These are phyloP conservation scores for Morella rubra DNA, from an alignment of 306 rosid species.

Conservation along the genomic window DNA sequence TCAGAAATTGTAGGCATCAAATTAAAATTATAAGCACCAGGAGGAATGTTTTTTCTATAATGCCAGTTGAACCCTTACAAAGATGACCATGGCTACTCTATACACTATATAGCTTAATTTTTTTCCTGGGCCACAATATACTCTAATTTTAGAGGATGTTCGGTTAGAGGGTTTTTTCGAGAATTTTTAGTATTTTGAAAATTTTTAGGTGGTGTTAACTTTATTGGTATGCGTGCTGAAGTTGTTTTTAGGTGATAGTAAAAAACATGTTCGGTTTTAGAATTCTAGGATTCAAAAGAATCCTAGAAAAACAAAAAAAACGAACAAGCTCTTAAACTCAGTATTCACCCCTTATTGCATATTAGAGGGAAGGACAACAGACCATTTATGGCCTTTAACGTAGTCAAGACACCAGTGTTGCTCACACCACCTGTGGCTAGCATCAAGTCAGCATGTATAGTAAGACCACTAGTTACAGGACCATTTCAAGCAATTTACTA, in stretches of 20 bases:
- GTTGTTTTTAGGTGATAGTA: no score
- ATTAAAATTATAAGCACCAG: neutral
- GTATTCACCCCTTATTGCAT: neutral
- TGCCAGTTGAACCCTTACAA: neutral
- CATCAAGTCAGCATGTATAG: neutral
- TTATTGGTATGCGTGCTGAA: no score
- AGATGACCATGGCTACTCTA: neutral
- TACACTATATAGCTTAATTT: neutral
- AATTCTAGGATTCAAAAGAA: no score
- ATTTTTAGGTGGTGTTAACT: no score
- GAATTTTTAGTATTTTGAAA: no score
- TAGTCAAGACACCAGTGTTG: neutral
- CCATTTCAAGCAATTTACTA: neutral
- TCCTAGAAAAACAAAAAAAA: no score
- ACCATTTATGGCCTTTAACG: neutral
- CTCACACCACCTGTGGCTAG: neutral
- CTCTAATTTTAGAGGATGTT: no score
- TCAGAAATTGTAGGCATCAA: neutral
- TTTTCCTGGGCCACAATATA: no score
- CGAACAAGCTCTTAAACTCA: no score
- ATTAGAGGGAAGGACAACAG: neutral
- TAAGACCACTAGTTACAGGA: neutral
- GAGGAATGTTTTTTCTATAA: neutral
- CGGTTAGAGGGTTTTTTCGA: no score
- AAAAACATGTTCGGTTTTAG: no score